Evolutionary conservation across 2,329 filamentous ascomycete genomes (phyloP), one percentile per base, ranked within the genome.

Genomic region (Fusarium tanahbumbuense): DNA sequence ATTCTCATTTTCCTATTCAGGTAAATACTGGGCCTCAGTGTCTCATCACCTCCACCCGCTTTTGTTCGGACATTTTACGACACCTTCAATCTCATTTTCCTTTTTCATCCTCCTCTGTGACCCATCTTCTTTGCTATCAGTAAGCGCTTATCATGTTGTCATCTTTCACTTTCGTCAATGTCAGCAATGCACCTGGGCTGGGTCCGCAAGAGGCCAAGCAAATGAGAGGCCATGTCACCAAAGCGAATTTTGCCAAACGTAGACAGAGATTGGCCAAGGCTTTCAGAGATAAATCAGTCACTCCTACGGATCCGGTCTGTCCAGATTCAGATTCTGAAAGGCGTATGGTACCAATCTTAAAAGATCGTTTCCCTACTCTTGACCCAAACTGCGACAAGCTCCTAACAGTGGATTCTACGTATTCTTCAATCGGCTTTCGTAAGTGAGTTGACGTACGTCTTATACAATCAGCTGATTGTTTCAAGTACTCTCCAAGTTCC

Each of bases 1-100:
- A 58, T 64, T 50, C 61, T 64, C 30, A 64, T 64, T 64, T 64
- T 64, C 61, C 61, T 64, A 64, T 46, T 46, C 11, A 18, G 10
- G 61, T 2, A 64, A 49, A 64, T 22, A 27, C 4, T 41, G 42
- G 42, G 16, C 10, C 30, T 13, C 13, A 8, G 7, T 13, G 27
- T 22, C 46, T 28, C 27, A 16, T 32, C 27, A 6, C 13, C 30
- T 16, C 34, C 34, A 37, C 34, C 10, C 34, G 5, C 34, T 37
- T 12, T 10, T 11, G 34, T n/a, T 1, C 6, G 18, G 10, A 37
- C 10, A 10, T 4, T 37, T 37, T 37, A n/a, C 34, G 34, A 37
- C 34, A 37, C 18, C 34, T 7, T 37, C 5, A 27, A 27, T 23
- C 30, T 46, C 25, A 34, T 37, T 64, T 37, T 46, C 40, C 22